Evolutionary conservation across 768 basidiomycete genomes (phyloP), one percentile per base, ranked within the genome.

Genomic region (Scleroderma bovista): DNA sequence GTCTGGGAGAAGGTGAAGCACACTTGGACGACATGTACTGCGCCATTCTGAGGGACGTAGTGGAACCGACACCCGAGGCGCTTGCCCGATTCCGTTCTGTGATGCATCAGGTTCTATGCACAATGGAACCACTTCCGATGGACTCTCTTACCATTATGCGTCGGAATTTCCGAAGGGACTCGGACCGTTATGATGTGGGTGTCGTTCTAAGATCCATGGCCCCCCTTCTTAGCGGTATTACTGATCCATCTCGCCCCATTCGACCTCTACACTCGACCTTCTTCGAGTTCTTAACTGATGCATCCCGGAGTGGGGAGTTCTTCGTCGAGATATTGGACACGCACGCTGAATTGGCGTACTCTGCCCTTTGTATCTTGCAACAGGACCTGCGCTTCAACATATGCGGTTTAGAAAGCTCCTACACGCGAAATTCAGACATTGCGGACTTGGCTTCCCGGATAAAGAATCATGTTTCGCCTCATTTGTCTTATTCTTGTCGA

Each of bases 381-480:
- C 34, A 37, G 15, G 55, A 48, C 5, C 61, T 70, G 17, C 50
- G 52, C 24, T 70, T 70, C 56, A 68, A 69, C 46, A 69, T 69
- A 13, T 70, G 69, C 41, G 22, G 49, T 19, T 24, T 69, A 10
- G 52, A 66, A 17, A 60, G 61, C 8, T 70, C 69, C 6, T 57
- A 65, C 44, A 8, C 50, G 1, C 41, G n/a, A 13, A 67, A 69
- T 40, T 17, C 45, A 10, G 54, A 65, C 16, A 37, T 68, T 8
- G 46, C 44, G 1, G 55, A 61, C 24, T 15, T 31, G 23, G 43
- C 54, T 3, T 22, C 40, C 3, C n/a, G 29, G 19, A n/a, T 31
- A 23, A 36, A 43, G 13, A n/a, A 50, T 13, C 6, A 36, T n/a
- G 13, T 36, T n/a, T n/a, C 34, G n/a, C n/a, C 34, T 5, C 34